Conservation (phyloP, 371 early-diverging fungal species). For the Synchytrium microbalum region DNA sequence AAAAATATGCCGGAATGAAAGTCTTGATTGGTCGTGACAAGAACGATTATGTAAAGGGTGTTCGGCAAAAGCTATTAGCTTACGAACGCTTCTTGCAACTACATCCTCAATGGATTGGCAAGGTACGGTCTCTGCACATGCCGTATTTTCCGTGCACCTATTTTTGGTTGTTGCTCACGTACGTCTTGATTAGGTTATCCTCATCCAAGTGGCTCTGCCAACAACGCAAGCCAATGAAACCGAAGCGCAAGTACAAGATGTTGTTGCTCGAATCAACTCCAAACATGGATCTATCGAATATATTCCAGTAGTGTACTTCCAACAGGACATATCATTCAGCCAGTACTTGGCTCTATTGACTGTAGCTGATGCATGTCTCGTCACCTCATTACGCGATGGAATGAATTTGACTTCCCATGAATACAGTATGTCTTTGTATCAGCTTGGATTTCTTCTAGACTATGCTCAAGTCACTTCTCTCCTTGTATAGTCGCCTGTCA, state of each 20-base stretch:
- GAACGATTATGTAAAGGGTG: slow-evolving; percentile 90
- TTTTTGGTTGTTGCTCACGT: no score
- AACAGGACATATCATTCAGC: slow-evolving; percentile 73
- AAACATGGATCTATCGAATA: slow-evolving; percentile 59
- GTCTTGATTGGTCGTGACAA: slow-evolving; percentile 91
- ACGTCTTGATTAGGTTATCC: slow-evolving; percentile 28
- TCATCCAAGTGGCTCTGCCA: slow-evolving; percentile 42
- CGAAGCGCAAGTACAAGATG: slow-evolving; percentile 51
- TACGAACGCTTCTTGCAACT: slow-evolving; percentile 72
- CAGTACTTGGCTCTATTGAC: slow-evolving; percentile 88
- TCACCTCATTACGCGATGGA: slow-evolving; percentile 91
- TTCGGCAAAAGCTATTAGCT: slow-evolving; percentile 82
- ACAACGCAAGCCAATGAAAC: slow-evolving; percentile 48
- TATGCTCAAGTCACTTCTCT: no score
- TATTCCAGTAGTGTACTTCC: slow-evolving; percentile 59
- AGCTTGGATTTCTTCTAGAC: background rate
- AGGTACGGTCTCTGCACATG: slow-evolving; percentile 38
- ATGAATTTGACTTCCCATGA: slow-evolving; percentile 97
- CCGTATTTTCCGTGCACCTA: background rate
- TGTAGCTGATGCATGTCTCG: slow-evolving; percentile 81
- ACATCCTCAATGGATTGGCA: slow-evolving; percentile 71
- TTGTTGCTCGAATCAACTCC: slow-evolving; percentile 61
- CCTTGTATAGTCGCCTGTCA: slow-evolving; percentile 67
- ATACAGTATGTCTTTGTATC: slow-evolving; percentile 34
- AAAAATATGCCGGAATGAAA: slow-evolving; percentile 75